These are phyloP conservation scores for Pseudocercospora musae DNA, from an alignment of 2,329 filamentous ascomycete species.

Conservation along the genomic window DNA sequence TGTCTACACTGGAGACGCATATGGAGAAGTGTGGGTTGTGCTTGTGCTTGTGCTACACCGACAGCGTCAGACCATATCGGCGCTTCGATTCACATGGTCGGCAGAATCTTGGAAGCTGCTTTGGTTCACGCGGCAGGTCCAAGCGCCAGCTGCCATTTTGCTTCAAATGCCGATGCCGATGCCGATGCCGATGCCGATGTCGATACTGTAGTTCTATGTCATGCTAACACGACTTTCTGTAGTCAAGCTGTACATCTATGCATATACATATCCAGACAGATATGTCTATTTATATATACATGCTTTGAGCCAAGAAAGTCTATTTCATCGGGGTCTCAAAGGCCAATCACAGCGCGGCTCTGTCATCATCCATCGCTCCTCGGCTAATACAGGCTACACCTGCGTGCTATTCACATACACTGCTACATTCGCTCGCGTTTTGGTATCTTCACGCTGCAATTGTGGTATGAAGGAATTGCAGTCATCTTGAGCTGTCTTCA, in stretches of 20 bases:
- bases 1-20: neutral
- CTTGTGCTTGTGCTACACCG: neutral
- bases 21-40: conserved; percentile 2
- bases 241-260: too few species aligned
- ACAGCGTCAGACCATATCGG: neutral
- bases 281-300: neutral
- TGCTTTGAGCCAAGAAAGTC: neutral
- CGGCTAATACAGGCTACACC: too few species aligned
- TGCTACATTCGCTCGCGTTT: neutral
- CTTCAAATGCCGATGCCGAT: neutral
- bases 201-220: too few species aligned
- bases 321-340: neutral
- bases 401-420: neutral
- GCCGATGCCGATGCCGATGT: too few species aligned
- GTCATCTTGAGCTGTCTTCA: conserved; percentile 8
- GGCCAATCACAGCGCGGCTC: neutral
- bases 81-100: neutral
- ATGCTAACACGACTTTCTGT: too few species aligned
- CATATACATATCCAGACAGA: too few species aligned
- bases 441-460: neutral
- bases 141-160: neutral
- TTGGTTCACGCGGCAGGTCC: neutral
- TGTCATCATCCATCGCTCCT: neutral
- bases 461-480: neutral
- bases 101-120: neutral